phyloP scores from a whole-genome alignment of 768 basidiomycete genomes.

The Hygrophorus russula region DNA sequence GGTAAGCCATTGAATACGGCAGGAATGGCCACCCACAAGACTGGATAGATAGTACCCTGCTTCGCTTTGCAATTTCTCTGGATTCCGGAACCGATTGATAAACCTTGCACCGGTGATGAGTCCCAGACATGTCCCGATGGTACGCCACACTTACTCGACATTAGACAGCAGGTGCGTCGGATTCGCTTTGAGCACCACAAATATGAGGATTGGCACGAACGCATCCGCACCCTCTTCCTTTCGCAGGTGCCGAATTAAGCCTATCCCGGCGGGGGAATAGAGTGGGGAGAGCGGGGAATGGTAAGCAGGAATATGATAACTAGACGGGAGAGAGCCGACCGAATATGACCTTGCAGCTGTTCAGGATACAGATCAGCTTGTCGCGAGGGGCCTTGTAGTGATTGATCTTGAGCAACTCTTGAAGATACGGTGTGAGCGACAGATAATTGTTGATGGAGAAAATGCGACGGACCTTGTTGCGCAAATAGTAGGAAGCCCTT shows the following conservation, averaged over 20 bases:
- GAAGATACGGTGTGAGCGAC: conserved; percentile 2
- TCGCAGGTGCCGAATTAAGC: conserved; percentile 78
- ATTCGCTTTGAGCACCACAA: conserved; percentile 88
- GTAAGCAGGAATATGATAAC: conserved; percentile 5
- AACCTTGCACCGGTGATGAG: conserved; percentile 41
- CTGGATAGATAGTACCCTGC: conserved; percentile 96
- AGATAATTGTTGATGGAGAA: not conserved
- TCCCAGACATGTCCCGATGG: not conserved
- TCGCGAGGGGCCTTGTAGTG: conserved; percentile 98
- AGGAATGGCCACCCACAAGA: conserved; percentile 44
- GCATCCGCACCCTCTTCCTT: conserved; percentile 86
- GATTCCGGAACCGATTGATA: conserved; percentile 90
- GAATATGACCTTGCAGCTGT: conserved; percentile 98
- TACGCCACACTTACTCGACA: conserved; percentile 56
- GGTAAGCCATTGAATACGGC: not conserved
- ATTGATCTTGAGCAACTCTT: conserved; percentile 92
- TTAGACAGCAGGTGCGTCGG: conserved; percentile 90
- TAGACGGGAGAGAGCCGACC: conserved; percentile 38
- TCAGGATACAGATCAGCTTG: conserved; percentile 94
- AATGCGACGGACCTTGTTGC: conserved; percentile 67
- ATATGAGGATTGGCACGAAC: conserved; percentile 92
- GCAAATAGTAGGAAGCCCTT: conserved; percentile 85
- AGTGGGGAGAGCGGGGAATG: conserved; percentile 1
- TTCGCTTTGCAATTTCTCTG: conserved; percentile 84
- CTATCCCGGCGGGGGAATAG: conserved; percentile 24